Evolutionary conservation across 2,329 filamentous ascomycete genomes (phyloP), one percentile per base, ranked within the genome.

Genomic region (Fusarium tanahbumbuense): DNA sequence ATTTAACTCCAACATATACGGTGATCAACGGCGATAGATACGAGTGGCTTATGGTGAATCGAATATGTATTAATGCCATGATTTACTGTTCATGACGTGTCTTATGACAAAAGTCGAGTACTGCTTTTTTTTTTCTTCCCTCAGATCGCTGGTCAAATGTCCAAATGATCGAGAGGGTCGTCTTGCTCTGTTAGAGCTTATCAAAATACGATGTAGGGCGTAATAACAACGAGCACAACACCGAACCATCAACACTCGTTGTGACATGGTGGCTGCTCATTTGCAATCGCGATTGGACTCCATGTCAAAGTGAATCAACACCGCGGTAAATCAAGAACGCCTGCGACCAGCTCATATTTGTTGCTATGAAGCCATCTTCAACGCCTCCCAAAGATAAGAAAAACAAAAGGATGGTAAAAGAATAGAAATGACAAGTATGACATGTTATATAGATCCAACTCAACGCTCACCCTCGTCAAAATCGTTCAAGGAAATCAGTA

Each of bases 311-410:
- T 41, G 49, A 27, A 41, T 23, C 30, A 37, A 20, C 8, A 42
- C 30, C n/a, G 23, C 11, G 16, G n/a, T 42, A 15, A 53, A 44
- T 44, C 41, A 44, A 16, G 23, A 53, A 53, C 49, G 49, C 49
- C 25, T 46, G 44, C 54, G 34, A 42, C 60, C 61, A 40, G 58
- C 58, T 67, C 67, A 48, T 61, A 34, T 65, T 58, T 41, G 30
- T 60, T 70, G 68, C 60, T 71, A 71, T 42, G 37, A 55, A 68
- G 42, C 55, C 68, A 58, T 40, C 64, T 54, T 45, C 12, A 71
- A 69, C 68, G 68, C 68, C 68, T 55, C 18, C 49, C 47, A 45
- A 56, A 71, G 18, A 48, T 42, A 60, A 56, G 41, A 63, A 34
- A 25, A 18, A 37, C 15, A 49, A 23, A 18, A 49, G 8, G 4